Evolutionary conservation across 2,329 filamentous ascomycete genomes (phyloP), one percentile per base, ranked within the genome.

Genomic region (Thielaviopsis populi): DNA sequence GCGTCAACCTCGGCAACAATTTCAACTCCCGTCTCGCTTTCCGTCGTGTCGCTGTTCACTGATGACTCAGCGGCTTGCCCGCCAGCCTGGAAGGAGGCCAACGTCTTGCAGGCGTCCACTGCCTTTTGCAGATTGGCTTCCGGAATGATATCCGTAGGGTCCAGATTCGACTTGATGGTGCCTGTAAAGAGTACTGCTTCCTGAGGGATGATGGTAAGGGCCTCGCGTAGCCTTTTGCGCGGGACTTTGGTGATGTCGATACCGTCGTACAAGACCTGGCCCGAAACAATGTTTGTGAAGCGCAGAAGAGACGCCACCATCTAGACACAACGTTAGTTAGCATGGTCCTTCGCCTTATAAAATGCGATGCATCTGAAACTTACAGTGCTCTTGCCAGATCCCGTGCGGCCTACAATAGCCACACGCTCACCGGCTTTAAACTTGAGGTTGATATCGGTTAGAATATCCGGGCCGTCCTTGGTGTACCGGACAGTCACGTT

Each of bases 401-500:
- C 83, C 0, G 87, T 91, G 2, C 87, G 81, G 0, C 88, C 88
- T 33, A 89, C 84, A 40, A 91, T 78, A 0, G 87, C 88, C 0
- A 85, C 87, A 64, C 84, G 85, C 42, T 85, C 84, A 1, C 88
- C 86, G 0, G 83, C 84, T 2, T 73, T 70, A 58, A 78, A 74
- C 8, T 71, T 72, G 11, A 78, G 70, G 63, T 70, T 75, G 64
- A 79, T 71, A 42, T 76, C 70, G 62, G 75, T 75, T 17, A 79
- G 69, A 17, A 79, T 73, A 63, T 76, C 74, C 60, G 70, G 69
- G 65, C 74, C 68, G 68, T 75, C 69, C 63, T 70, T 17, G 63
- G 73, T 65, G 70, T 75, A 75, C 56, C 73, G 74, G 50, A 74
- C 72, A 40, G 72, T 74, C 8, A 75, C 74, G 63, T 74, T 68